A percentile compares a stretch with the other conserved stretches of the same genome.
phyloP scores from a whole-genome alignment of 768 basidiomycete genomes.

The Omphalotus guepiniiformis region DNA sequence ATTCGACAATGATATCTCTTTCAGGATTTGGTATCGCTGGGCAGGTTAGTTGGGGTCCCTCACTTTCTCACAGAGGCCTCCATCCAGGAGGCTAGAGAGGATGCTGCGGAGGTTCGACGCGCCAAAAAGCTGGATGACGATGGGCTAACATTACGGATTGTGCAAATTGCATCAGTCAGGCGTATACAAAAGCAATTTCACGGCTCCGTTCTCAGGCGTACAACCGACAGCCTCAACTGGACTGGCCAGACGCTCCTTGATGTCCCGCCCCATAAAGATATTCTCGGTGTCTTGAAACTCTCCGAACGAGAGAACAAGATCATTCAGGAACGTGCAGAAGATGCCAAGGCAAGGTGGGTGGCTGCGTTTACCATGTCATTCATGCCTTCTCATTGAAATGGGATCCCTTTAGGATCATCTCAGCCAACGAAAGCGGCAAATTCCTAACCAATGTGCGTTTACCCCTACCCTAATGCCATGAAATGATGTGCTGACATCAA shows the following conservation, averaged over 20 bases:
- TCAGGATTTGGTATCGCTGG: background rate
- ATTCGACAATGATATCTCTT: background rate
- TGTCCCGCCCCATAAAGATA: background rate
- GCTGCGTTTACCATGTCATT: background rate
- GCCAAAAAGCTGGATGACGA: slow-evolving; percentile 2
- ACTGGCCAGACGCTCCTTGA: background rate
- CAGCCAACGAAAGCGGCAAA: background rate
- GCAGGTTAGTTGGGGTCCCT: background rate
- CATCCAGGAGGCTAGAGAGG: background rate
- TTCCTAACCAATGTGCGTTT: background rate
- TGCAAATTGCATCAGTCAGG: background rate
- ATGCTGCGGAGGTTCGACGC: background rate
- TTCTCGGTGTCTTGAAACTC: background rate
- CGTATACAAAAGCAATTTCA: background rate
- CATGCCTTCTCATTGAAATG: background rate
- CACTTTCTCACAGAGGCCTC: background rate
- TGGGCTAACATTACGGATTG: background rate
- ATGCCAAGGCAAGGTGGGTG: background rate
- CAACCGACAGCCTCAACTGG: background rate
- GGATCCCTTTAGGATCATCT: background rate
- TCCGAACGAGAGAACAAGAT: background rate
- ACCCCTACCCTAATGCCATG: too few species aligned
- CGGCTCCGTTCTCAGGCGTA: background rate
- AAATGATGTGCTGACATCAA: background rate
- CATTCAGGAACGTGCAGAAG: background rate